These are phyloP conservation scores for Dothiorella sarmentorum DNA, from an alignment of 2,329 filamentous ascomycete species.

Conservation along the genomic window DNA sequence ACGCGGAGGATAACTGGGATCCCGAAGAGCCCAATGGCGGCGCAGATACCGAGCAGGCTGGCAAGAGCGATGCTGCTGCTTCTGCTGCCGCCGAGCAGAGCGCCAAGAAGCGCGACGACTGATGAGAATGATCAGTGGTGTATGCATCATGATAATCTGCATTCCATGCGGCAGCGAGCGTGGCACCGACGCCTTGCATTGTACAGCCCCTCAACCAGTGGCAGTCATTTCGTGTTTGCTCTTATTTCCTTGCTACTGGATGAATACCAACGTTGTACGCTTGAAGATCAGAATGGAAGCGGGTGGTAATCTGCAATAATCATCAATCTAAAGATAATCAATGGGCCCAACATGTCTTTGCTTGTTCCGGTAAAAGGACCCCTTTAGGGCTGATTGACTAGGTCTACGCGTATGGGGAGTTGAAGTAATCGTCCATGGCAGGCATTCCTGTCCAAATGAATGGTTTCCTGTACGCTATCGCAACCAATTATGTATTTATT, in stretches of 20 bases:
- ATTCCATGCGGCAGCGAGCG: background rate
- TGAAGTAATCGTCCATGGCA: too few species aligned
- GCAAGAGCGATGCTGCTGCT: background rate
- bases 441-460: too few species aligned
- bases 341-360: too few species aligned
- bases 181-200: background rate
- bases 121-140: background rate
- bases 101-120: slow-evolving; percentile 14
- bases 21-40: slow-evolving; percentile 46
- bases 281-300: slow-evolving; percentile 1
- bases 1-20: slow-evolving; percentile 63
- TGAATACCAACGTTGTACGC: background rate
- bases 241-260: background rate
- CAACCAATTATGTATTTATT: too few species aligned
- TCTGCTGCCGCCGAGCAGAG: background rate
- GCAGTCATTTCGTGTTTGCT: too few species aligned
- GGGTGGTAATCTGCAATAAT: background rate
- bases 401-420: too few species aligned
- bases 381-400: too few species aligned
- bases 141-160: background rate
- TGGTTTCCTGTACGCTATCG: too few species aligned
- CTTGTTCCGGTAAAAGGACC: too few species aligned
- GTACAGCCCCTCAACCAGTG: too few species aligned
- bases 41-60: background rate
- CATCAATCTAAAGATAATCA: background rate